phyloP scores from a whole-genome alignment of 2,329 filamentous ascomycete genomes.

The Orbilia blumenaviensis region DNA sequence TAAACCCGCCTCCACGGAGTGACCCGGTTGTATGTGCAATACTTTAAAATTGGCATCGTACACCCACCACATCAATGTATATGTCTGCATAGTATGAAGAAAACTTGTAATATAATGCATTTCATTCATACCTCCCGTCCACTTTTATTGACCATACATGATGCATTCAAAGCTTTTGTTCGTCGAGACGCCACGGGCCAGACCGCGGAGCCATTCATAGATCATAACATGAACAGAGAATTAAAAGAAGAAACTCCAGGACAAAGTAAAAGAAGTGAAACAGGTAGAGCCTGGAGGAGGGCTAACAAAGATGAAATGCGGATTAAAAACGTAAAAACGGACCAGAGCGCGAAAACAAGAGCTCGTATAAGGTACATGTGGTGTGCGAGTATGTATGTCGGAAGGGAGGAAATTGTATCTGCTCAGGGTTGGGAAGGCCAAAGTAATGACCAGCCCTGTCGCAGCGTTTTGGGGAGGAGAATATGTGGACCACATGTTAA shows the following conservation, averaged over 20 bases:
- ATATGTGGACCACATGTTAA: slow-evolving; percentile 11
- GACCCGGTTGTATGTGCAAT: too few relatives aligned
- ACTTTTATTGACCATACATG: slow-evolving; percentile 42
- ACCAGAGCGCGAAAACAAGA: slow-evolving; percentile 13
- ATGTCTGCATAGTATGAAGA: too few relatives aligned
- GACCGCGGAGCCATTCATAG: slow-evolving; percentile 16
- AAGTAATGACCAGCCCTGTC: neutral
- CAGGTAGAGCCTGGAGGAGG: slow-evolving; percentile 17
- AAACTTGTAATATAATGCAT: slow-evolving; percentile 40
- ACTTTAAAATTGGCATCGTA: too few relatives aligned
- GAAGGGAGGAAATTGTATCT: neutral
- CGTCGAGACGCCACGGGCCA: slow-evolving; percentile 18
- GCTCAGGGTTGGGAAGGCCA: neutral
- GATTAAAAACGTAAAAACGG: slow-evolving; percentile 43
- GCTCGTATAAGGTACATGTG: slow-evolving; percentile 22
- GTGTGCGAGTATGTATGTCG: neutral
- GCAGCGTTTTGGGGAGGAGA: neutral
- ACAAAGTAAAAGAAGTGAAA: slow-evolving; percentile 32
- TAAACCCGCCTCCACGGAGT: too few relatives aligned
- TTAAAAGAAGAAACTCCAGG: slow-evolving; percentile 29
- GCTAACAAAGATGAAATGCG: slow-evolving; percentile 31
- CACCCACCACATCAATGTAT: neutral
- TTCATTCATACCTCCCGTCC: slow-evolving; percentile 25
- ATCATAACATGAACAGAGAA: slow-evolving; percentile 37
- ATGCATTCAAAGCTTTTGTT: slow-evolving; percentile 44